Percentiles rank a stretch among this genome's conserved stretches.
Evolutionary conservation across 768 basidiomycete species (phyloP).

Genomic region (Boletus speciosus): DNA sequence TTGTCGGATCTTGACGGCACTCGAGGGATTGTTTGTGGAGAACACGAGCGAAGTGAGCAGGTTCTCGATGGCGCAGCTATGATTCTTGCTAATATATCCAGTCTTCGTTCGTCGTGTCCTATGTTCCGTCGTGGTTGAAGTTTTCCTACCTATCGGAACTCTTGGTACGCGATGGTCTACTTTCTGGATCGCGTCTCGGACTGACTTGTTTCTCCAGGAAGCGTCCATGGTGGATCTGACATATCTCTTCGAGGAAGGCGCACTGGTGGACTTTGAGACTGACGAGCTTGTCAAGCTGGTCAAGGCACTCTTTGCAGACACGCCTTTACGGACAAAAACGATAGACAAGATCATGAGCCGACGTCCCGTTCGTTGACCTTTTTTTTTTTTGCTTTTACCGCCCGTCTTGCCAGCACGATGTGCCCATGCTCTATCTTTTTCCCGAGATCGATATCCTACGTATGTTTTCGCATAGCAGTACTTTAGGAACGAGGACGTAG

Average conservation of each 20-base stretch:
- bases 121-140: slow-evolving; percentile 93
- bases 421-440: slow-evolving; percentile 2
- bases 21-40: slow-evolving; percentile 80
- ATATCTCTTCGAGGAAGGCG: slow-evolving; percentile 88
- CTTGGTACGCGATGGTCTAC: slow-evolving; percentile 51
- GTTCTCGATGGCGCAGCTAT: neutral
- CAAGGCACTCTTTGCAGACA: slow-evolving; percentile 85
- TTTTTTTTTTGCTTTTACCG: neutral
- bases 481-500: neutral
- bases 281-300: slow-evolving; percentile 82
- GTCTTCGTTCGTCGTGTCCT: slow-evolving; percentile 75
- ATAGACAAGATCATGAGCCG: slow-evolving; percentile 70
- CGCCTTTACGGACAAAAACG: slow-evolving; percentile 71
- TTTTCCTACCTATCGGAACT: slow-evolving; percentile 93
- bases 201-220: slow-evolving; percentile 50
- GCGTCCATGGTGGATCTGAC: slow-evolving; percentile 89
- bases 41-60: slow-evolving; percentile 52
- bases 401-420: too few relatives aligned
- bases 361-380: slow-evolving; percentile 40
- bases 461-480: neutral
- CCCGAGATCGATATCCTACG: neutral
- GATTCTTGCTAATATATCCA: slow-evolving; percentile 23
- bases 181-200: neutral
- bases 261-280: slow-evolving; percentile 84
- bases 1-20: slow-evolving; percentile 69